These are phyloP conservation scores for Litsea cubeba DNA, from an alignment of 164 flowering plant species.

Conservation along the genomic window DNA sequence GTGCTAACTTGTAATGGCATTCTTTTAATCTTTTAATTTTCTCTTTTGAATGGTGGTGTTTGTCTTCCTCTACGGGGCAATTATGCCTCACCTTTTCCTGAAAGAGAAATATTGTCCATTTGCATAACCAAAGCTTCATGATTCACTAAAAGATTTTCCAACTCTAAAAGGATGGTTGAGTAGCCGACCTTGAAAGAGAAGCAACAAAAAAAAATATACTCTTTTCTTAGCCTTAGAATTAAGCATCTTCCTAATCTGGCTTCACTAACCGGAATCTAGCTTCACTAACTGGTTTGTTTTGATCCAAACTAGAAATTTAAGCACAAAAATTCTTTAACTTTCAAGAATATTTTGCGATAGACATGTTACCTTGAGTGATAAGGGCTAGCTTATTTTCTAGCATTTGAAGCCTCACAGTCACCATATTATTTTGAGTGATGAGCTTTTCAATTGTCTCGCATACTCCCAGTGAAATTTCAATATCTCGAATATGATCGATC, in stretches of 20 bases:
- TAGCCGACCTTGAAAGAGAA: background rate
- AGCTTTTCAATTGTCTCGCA: background rate
- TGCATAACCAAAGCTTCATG: background rate
- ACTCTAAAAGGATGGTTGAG: background rate
- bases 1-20: too few species aligned
- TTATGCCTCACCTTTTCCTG: background rate
- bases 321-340: background rate
- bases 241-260: background rate
- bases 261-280: background rate
- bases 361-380: background rate
- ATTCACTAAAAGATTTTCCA: background rate
- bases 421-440: background rate
- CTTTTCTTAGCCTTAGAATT: background rate
- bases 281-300: background rate
- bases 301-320: background rate
- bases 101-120: background rate
- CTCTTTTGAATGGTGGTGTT: too few species aligned
- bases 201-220: background rate
- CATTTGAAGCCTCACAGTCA: slow-evolving; percentile 1
- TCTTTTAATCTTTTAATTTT: too few species aligned
- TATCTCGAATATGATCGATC: background rate
- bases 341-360: background rate
- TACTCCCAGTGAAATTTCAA: background rate
- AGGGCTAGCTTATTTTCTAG: background rate
- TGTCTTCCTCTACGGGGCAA: background rate